Percentiles rank a stretch among this genome's conserved stretches.
Conservation (phyloP, 768 basidiomycete species). For the Leucocoprinus sp. region DNA sequence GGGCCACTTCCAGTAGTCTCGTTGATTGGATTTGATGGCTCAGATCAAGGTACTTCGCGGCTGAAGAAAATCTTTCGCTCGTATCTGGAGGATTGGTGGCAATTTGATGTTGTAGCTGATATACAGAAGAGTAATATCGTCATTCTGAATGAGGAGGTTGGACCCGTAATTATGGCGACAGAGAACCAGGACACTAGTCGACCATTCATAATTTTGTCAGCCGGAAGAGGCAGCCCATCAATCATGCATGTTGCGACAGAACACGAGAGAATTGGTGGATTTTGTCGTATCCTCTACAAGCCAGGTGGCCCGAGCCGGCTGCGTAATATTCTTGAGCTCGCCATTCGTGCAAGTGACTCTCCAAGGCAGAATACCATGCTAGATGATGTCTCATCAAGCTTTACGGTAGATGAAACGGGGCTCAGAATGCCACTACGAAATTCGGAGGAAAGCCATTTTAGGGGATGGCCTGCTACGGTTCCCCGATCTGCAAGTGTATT, state of each 20-base stretch:
- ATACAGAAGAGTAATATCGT: constrained; percentile 59
- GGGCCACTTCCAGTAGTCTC: constrained; percentile 45
- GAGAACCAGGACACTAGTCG: constrained; percentile 45
- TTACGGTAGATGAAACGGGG: constrained; percentile 1
- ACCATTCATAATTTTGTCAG: constrained; percentile 71
- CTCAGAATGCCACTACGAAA: constrained; percentile 20
- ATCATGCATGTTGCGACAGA: constrained; percentile 57
- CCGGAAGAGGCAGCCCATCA: constrained; percentile 56
- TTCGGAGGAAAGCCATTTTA: constrained; percentile 37
- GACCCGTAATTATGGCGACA: constrained; percentile 48
- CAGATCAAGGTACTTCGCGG: constrained; percentile 60
- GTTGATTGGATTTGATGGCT: constrained; percentile 61
- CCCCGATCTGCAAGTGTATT: constrained; percentile 44
- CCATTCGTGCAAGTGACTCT: constrained; percentile 35
- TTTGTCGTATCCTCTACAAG: constrained; percentile 85
- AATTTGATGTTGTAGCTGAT: constrained; percentile 40
- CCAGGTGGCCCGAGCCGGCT: constrained; percentile 80
- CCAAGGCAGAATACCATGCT: background rate
- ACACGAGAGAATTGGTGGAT: constrained; percentile 76
- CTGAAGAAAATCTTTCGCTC: constrained; percentile 50
- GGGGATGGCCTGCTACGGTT: constrained; percentile 42
- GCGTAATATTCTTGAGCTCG: constrained; percentile 54
- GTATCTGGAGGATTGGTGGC: constrained; percentile 77
- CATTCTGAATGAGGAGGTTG: constrained; percentile 73
- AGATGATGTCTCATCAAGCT: background rate